These are phyloP conservation scores for Rhizoclosmatium sp. DNA, from an alignment of 192 early-diverging fungal genomes.

Conservation along the genomic window DNA sequence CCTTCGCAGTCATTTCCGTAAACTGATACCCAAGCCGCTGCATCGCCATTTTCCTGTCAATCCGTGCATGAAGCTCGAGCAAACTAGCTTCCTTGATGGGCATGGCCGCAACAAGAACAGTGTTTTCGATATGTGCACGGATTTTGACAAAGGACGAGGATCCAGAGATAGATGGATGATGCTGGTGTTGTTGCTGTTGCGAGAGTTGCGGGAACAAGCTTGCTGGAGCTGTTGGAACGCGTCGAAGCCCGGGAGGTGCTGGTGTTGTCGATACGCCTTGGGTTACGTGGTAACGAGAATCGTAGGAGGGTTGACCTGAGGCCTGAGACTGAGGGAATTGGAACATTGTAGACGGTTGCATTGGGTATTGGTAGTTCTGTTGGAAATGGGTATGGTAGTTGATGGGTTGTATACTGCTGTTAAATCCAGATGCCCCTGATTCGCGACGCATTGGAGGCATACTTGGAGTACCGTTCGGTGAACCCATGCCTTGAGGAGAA, in stretches of 20 bases:
- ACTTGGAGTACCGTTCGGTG: too few relatives aligned
- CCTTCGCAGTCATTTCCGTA: background rate
- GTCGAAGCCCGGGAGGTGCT: background rate
- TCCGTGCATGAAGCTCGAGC: background rate
- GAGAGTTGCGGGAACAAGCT: background rate
- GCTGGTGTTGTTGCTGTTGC: background rate
- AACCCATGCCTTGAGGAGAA: too few relatives aligned
- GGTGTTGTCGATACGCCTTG: too few relatives aligned
- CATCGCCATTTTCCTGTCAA: background rate
- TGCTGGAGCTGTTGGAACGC: conserved; percentile 1
- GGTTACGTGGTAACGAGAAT: too few relatives aligned
- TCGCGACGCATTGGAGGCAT: too few relatives aligned
- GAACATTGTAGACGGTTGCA: too few relatives aligned
- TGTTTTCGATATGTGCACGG: background rate
- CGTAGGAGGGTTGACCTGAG: too few relatives aligned
- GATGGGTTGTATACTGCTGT: too few relatives aligned
- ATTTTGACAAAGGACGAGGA: conserved; percentile 3
- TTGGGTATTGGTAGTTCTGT: too few relatives aligned
- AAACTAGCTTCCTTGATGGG: background rate
- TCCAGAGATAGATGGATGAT: background rate
- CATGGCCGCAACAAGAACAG: background rate
- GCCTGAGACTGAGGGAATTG: too few relatives aligned
- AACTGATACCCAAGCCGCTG: background rate
- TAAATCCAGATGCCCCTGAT: too few relatives aligned
- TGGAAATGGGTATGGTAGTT: too few relatives aligned